Percentiles rank a stretch among this genome's conserved stretches.
These are phyloP conservation scores for Euphorbia peplus DNA, from an alignment of 345 rosid species.

Conservation along the genomic window DNA sequence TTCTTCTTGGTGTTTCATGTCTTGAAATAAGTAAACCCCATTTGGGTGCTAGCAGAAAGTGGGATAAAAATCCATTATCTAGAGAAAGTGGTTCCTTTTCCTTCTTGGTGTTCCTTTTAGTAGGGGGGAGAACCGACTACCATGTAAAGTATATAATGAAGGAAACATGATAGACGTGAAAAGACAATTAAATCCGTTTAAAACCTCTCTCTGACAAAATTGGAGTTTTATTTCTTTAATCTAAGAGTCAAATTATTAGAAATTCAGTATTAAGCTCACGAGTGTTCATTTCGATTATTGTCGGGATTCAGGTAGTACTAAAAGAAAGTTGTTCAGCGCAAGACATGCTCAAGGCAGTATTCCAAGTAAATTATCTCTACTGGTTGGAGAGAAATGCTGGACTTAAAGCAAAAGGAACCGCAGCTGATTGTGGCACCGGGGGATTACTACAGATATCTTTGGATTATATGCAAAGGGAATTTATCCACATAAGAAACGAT, in stretches of 20 bases:
- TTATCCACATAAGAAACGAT: slow-evolving; percentile 69
- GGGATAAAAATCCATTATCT: neutral
- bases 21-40: neutral
- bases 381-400: slow-evolving; percentile 98
- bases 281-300: slow-evolving; percentile 4
- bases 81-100: neutral
- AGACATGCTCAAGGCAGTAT: slow-evolving; percentile 92
- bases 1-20: neutral
- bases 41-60: neutral
- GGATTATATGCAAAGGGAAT: slow-evolving; percentile 81
- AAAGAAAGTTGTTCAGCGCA: slow-evolving; percentile 69
- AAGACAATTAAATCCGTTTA: neutral
- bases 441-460: slow-evolving; percentile 78
- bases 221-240: neutral
- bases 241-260: neutral
- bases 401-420: slow-evolving; percentile 49
- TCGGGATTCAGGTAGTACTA: slow-evolving; percentile 66
- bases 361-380: slow-evolving; percentile 87
- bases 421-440: slow-evolving; percentile 62
- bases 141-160: neutral
- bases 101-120: neutral
- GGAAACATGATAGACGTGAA: neutral
- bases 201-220: no score
- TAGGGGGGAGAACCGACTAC: neutral
- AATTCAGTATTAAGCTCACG: neutral